phyloP scores from a whole-genome alignment of 768 basidiomycete genomes.

The Trametes meyenii region DNA sequence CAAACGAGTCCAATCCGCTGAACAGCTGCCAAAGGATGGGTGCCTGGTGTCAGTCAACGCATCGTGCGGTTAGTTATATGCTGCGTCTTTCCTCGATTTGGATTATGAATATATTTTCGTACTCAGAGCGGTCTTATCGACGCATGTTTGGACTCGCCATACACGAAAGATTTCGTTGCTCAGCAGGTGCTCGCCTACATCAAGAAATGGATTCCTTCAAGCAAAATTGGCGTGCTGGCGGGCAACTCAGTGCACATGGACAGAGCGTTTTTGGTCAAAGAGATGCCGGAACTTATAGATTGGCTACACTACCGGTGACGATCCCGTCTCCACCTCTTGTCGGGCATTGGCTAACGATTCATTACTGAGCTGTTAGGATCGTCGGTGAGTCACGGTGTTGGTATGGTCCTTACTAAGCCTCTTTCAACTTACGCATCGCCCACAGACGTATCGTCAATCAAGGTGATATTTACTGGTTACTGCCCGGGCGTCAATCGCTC shows the following conservation, averaged over 20 bases:
- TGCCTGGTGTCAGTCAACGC: constrained; percentile 85
- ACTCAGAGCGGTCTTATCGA: constrained; percentile 78
- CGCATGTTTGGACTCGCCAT: constrained; percentile 73
- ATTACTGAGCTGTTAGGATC: constrained; percentile 47
- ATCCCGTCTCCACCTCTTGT: neutral
- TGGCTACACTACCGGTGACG: constrained; percentile 80
- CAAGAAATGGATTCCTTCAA: constrained; percentile 79
- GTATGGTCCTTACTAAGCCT: neutral
- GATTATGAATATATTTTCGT: constrained; percentile 7
- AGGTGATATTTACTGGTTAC: too few relatives aligned
- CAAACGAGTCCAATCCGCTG: neutral
- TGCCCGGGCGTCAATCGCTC: too few relatives aligned
- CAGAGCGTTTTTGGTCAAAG: constrained; percentile 64
- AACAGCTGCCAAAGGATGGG: constrained; percentile 64
- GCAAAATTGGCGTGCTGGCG: constrained; percentile 68
- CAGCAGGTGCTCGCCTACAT: constrained; percentile 73
- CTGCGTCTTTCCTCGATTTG: neutral
- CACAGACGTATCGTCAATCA: constrained; percentile 82
- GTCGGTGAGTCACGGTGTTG: constrained; percentile 56
- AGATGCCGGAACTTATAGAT: constrained; percentile 81
- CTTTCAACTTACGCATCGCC: neutral
- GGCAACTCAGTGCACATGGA: constrained; percentile 90
- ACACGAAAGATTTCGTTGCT: constrained; percentile 62
- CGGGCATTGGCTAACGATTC: too few relatives aligned
- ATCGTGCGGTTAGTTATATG: constrained; percentile 58